Base-by-base conservation (phyloP, 306 rosid genomes). In the Trifolium dubium region DNA sequence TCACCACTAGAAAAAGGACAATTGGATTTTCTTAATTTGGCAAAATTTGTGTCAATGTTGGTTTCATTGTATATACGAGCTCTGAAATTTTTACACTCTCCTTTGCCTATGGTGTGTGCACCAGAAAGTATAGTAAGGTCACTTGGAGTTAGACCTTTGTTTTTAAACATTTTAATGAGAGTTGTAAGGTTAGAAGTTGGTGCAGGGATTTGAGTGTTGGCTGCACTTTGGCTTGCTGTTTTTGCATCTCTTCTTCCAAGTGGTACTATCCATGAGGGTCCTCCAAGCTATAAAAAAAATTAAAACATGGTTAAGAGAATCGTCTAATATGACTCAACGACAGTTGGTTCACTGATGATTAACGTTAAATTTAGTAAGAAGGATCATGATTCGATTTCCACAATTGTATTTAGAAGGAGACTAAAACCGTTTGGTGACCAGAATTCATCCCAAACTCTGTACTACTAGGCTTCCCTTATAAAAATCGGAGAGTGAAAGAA, bases 91-190 rank as follows among this genome's bases (percentile, higher is more conserved):
- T 10, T 39, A 54, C 98, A 93, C 14, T 76, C 71, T 0, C 80
- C 73, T 18, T 65, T 70, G 30, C 97, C 98, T 17, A 90, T 72
- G 4, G 88, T 86, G 86, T 93, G 98, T 55, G 32, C 88, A 0
- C 96, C 97, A 1, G 96, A 93, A 51, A 93, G 93, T 2, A 71
- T 85, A 0, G 92, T 89, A 77, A 93, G 73, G 14, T 93, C 97
- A 0, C 62, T 59, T 34, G 80, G 64, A 13, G 3, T 82, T 3
- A 90, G 66, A 4, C 92, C 90, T 51, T 89, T 81, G 40, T 62
- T 77, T 0, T 43, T 2, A 14, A 93, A 93, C 70, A 41, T 40
- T 49, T 86, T 51, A 32, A 11, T 84, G 19, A 91, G 92, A 0
- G 89, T 73, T 2, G 86, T 0, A 3, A 93, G 92, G 83, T 76